Evolutionary conservation across 2,329 filamentous ascomycete genomes (phyloP), one percentile per base, ranked within the genome.

Genomic region (Fusarium annulatum): DNA sequence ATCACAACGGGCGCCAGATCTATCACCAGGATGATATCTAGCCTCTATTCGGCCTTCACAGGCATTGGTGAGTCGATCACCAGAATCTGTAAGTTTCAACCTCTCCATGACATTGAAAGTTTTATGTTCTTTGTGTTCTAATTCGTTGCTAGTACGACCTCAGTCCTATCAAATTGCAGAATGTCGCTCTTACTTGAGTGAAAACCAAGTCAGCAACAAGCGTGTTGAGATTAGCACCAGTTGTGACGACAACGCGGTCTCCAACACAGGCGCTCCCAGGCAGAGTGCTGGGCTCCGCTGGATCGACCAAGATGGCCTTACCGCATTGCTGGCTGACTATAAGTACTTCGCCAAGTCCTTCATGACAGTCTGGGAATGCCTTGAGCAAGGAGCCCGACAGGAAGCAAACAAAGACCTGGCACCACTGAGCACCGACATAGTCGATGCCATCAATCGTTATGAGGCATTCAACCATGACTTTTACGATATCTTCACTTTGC

Each of bases 11-110:
- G 76, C 34, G 49, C 73, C 63, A 68, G 69, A 72, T 74, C 69
- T 67, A 55, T 80, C 59, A 61, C 73, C 74, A 75, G 75, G 77
- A 81, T 81, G 78, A 80, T 81, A 71, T 71, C 75, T 49, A 74
- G 61, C 48, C 53, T 80, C 60, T 71, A 72, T 48, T 69, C 76
- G 34, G 78, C 76, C 38, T 56, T 81, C 30, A 68, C 78, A 41
- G 75, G 75, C 60, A 42, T 81, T n/a, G 67, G 79, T 28, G 77
- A 77, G 34, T 76, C 55, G 60, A 55, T 81, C 39, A 61, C 69
- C 48, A 77, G 68, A 62, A 67, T 77, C 41, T 59, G 79, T 80
- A 69, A 15, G 78, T 61, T 38, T 46, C 26, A 14, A 12, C 28
- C 7, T 43, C 28, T 23, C 12, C 19, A 36, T 14, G 16, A 23